Evolutionary conservation across 1,284 basidiomycete genomes (phyloP).

Genomic region (Garcileccinum viscosum): DNA sequence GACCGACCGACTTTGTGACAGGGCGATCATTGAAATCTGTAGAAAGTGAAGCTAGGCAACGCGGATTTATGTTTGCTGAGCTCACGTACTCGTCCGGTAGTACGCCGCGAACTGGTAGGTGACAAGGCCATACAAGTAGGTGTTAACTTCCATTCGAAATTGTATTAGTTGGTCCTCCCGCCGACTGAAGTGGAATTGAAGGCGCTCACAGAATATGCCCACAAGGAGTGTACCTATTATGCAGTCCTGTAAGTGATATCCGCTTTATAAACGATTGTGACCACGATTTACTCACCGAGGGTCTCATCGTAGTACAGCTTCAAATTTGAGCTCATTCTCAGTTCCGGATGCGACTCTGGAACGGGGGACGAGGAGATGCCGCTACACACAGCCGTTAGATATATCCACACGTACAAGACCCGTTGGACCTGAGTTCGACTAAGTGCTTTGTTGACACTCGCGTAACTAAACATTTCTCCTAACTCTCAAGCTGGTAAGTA

Average conservation of each 20-base stretch:
- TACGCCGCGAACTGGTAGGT: background rate
- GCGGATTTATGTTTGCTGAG: background rate
- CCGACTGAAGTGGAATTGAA: background rate
- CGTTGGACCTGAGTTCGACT: too few species aligned
- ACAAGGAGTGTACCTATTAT: conserved; percentile 44
- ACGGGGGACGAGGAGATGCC: background rate
- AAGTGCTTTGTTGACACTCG: too few species aligned
- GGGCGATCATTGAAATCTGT: background rate
- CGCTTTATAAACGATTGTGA: background rate
- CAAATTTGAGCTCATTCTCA: background rate
- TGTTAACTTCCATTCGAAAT: too few species aligned
- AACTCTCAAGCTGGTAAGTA: too few species aligned
- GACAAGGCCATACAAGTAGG: conserved; percentile 1
- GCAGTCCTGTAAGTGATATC: background rate
- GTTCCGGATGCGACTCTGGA: background rate
- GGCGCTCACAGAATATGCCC: conserved; percentile 45
- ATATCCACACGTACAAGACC: too few species aligned
- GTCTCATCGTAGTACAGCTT: too few species aligned
- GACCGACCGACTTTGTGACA: background rate
- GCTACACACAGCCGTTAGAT: background rate
- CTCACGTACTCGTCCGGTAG: background rate
- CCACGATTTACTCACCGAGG: conserved; percentile 15
- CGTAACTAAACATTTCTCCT: too few species aligned
- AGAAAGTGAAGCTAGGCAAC: too few species aligned
- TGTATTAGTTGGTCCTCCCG: too few species aligned